A percentile compares a stretch with the other conserved stretches of the same genome.
These are phyloP conservation scores for Suillus bovinus DNA, from an alignment of 768 basidiomycete species.

Conservation along the genomic window DNA sequence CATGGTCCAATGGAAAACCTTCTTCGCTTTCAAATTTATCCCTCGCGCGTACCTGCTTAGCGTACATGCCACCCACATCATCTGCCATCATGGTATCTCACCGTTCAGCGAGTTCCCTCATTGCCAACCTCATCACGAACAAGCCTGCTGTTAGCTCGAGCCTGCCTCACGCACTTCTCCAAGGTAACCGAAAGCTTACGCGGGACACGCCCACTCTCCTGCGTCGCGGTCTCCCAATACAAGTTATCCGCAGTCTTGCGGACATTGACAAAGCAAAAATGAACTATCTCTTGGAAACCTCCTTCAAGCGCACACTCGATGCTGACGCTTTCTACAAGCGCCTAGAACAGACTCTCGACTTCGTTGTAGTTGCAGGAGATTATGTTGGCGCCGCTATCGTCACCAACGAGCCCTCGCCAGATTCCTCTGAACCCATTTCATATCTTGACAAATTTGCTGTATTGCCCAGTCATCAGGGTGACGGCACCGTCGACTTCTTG, in stretches of 20 bases:
- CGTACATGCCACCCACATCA: slow-evolving; percentile 90
- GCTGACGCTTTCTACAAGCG: slow-evolving; percentile 75
- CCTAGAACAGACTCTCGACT: slow-evolving; percentile 78
- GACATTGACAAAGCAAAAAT: slow-evolving; percentile 77
- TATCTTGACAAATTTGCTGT: slow-evolving; percentile 99
- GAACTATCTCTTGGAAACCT: slow-evolving; percentile 81
- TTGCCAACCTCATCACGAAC: slow-evolving; percentile 97
- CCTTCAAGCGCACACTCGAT: slow-evolving; percentile 77
- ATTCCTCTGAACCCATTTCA: slow-evolving; percentile 52
- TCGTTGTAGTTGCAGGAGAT: slow-evolving; percentile 91
- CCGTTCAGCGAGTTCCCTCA: slow-evolving; percentile 91
- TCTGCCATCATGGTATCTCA: slow-evolving; percentile 98
- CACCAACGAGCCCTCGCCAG: slow-evolving; percentile 58
- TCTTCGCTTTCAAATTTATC: slow-evolving; percentile 84
- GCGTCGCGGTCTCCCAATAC: slow-evolving; percentile 84
- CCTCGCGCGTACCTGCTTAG: slow-evolving; percentile 82
- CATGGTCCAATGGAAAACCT: slow-evolving; percentile 79
- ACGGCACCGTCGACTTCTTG: slow-evolving; percentile 98
- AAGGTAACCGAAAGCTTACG: slow-evolving; percentile 83
- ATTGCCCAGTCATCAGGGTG: slow-evolving; percentile 91
- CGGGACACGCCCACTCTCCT: slow-evolving; percentile 91
- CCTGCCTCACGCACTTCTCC: slow-evolving; percentile 89
- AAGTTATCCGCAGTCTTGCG: slow-evolving; percentile 67
- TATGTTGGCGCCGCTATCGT: slow-evolving; percentile 95
- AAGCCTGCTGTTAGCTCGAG: slow-evolving; percentile 96